Percentiles rank a stretch among this genome's conserved stretches.
Conservation (phyloP, 495 filamentous ascomycete genomes). For the Lophiostoma macrostomum region DNA sequence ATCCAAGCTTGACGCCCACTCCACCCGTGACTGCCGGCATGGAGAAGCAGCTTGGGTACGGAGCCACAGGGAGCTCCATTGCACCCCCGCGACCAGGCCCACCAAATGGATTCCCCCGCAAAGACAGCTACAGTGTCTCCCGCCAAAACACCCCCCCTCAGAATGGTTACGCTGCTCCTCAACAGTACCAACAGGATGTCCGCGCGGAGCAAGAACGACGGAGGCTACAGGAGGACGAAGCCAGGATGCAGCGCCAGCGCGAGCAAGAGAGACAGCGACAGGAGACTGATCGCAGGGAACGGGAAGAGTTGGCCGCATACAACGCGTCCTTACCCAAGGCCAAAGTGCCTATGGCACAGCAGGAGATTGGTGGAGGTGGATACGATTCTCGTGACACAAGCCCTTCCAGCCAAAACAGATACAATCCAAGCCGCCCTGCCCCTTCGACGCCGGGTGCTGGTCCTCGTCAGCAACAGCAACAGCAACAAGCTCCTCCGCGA, state of each 20-base stretch:
- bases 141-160: constrained; percentile 27
- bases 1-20: constrained; percentile 67
- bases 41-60: constrained; percentile 67
- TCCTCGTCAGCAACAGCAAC: constrained; percentile 45
- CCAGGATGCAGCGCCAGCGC: constrained; percentile 48
- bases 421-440: constrained; percentile 74
- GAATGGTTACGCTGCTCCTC: constrained; percentile 19
- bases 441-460: constrained; percentile 57
- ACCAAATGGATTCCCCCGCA: constrained; percentile 48
- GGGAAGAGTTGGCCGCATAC: constrained; percentile 75
- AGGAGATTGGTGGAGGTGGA: constrained; percentile 65
- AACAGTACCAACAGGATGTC: constrained; percentile 31
- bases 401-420: constrained; percentile 50
- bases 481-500: constrained; percentile 46
- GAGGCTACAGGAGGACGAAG: constrained; percentile 49
- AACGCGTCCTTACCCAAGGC: constrained; percentile 81
- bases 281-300: constrained; percentile 56
- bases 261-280: constrained; percentile 44
- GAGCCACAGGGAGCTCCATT: constrained; percentile 59
- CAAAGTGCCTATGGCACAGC: constrained; percentile 74
- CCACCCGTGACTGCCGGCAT: constrained; percentile 54
- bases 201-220: constrained; percentile 40
- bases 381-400: constrained; percentile 43
- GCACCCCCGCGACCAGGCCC: constrained; percentile 73
- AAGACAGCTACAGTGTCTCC: constrained; percentile 45